These are phyloP conservation scores for Phytomonas sp. DNA, from an alignment of 208 protist species.

Conservation along the genomic window DNA sequence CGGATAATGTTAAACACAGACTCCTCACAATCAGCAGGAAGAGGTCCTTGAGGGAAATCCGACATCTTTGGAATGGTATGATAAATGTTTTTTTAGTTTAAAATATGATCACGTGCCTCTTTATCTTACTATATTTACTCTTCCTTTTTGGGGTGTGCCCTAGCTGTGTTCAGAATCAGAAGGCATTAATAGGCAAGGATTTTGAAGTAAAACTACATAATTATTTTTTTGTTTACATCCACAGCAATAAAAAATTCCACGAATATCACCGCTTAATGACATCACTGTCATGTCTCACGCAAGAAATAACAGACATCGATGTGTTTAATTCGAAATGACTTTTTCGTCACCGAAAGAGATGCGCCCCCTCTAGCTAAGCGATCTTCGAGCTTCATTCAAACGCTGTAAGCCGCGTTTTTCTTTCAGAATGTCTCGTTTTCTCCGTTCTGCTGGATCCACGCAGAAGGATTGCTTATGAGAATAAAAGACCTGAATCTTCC, in stretches of 20 bases:
- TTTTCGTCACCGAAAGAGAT: too few relatives aligned
- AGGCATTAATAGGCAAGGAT: background rate
- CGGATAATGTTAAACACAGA: constrained; percentile 55
- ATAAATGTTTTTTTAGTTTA: background rate
- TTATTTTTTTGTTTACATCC: background rate
- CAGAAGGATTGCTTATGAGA: constrained; percentile 66
- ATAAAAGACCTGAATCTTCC: constrained; percentile 70
- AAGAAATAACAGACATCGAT: background rate
- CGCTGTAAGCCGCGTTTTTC: constrained; percentile 19
- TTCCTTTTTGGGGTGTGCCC: background rate
- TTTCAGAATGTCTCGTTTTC: constrained; percentile 38
- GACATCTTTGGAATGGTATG: constrained; percentile 21
- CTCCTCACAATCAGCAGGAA: constrained; percentile 57
- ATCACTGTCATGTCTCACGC: background rate
- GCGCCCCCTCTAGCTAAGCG: background rate
- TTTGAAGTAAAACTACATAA: constrained; percentile 6
- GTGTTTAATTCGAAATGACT: background rate
- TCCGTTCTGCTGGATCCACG: constrained; percentile 51
- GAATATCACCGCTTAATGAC: background rate
- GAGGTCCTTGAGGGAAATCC: constrained; percentile 29
- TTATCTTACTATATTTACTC: background rate
- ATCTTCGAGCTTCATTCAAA: constrained; percentile 15
- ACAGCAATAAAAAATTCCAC: constrained; percentile 5
- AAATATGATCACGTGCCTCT: background rate
- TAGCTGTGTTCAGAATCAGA: background rate